These are phyloP conservation scores for Tulasnella sp. DNA, from an alignment of 768 basidiomycete species.

Conservation along the genomic window DNA sequence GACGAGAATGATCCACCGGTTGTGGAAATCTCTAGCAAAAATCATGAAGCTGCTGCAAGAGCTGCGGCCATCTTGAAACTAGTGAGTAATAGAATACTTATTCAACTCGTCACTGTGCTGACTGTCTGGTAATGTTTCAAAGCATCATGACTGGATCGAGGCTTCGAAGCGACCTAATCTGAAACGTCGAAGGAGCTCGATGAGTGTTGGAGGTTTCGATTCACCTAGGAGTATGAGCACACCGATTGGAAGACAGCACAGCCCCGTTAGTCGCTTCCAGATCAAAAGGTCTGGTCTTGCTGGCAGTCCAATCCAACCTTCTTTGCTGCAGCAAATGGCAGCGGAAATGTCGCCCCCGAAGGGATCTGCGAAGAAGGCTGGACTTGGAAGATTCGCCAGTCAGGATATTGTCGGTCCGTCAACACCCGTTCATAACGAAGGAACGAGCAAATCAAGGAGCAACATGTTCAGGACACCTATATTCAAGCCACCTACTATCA, in stretches of 20 bases:
- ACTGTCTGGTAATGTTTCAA: background rate
- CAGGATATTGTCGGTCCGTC: no score
- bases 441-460: background rate
- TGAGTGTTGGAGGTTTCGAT: slow-evolving; percentile 26
- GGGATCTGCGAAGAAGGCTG: no score
- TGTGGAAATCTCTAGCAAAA: slow-evolving; percentile 71
- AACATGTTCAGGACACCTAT: background rate
- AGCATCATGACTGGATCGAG: slow-evolving; percentile 83
- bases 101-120: slow-evolving; percentile 4
- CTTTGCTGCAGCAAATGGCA: no score
- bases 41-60: slow-evolving; percentile 75
- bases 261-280: no score
- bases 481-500: background rate
- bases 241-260: no score
- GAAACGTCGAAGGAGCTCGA: slow-evolving; percentile 23
- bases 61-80: slow-evolving; percentile 89
- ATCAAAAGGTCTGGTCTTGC: no score
- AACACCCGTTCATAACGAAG: no score
- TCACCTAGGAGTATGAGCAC: no score
- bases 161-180: slow-evolving; percentile 34
- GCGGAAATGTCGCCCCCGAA: no score
- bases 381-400: no score
- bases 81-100: slow-evolving; percentile 32
- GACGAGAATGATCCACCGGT: slow-evolving; percentile 32
- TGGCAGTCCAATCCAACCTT: no score